Percentiles rank a stretch among this genome's conserved stretches.
These are phyloP conservation scores for Arthrinium phaeospermum DNA, from an alignment of 2,329 filamentous ascomycete species.

Conservation along the genomic window DNA sequence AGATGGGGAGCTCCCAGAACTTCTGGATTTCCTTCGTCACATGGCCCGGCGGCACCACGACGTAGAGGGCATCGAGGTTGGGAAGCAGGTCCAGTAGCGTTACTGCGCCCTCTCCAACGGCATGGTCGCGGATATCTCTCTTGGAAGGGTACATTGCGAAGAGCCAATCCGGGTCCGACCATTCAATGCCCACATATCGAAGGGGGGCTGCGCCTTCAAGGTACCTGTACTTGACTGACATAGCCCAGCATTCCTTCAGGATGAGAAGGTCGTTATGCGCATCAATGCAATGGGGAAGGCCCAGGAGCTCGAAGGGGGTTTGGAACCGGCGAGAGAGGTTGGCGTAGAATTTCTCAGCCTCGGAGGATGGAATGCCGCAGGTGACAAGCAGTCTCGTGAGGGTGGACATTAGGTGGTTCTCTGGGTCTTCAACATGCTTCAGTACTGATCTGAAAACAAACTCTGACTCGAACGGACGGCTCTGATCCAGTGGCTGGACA, in stretches of 20 bases:
- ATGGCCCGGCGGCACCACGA: background rate
- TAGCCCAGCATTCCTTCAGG: background rate
- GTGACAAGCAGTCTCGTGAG: background rate
- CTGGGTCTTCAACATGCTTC: background rate
- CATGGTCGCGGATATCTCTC: too few relatives aligned
- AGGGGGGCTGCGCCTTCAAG: background rate
- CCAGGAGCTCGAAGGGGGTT: background rate
- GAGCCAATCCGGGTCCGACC: too few relatives aligned
- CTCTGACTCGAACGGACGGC: fast-evolving
- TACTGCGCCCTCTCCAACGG: fast-evolving
- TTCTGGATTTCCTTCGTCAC: fast-evolving
- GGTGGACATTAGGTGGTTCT: background rate
- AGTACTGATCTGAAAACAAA: background rate
- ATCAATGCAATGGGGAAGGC: background rate
- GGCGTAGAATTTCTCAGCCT: background rate
- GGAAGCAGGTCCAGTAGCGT: background rate
- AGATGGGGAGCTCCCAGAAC: too few relatives aligned
- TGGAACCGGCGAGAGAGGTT: fast-evolving
- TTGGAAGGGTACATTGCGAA: too few relatives aligned
- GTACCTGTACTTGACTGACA: background rate
- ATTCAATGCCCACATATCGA: background rate
- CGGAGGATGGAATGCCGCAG: too few relatives aligned
- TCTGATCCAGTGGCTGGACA: fast-evolving
- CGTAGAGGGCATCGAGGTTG: background rate
- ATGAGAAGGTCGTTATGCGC: background rate